Base-by-base conservation (phyloP, 371 early-diverging fungal genomes). In the Coemansia sp. region DNA sequence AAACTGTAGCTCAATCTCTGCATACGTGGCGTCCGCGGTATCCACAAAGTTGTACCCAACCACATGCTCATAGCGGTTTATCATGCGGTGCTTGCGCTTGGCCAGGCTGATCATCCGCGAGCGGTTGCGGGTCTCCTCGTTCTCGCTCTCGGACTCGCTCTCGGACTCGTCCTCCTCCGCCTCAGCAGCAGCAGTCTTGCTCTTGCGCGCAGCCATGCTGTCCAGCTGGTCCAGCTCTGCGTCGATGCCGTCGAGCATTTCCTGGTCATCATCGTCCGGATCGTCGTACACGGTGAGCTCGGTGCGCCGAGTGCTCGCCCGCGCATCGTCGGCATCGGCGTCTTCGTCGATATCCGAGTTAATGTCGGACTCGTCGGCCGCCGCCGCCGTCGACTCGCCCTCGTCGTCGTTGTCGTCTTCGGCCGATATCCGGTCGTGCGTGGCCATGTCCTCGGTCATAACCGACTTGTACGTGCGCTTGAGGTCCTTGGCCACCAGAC, bases 1-100 rank as follows among this genome's bases (percentile, higher is more conserved):
- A 85, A 95, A 94, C 77, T 87, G 75, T 69, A 91, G 77, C 65
- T 87, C 88, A 50, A 96, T 80, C 79, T 93, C 92, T 63, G 91
- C 92, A 84, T 85, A 94, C 14, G 87, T 79, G 34, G 90, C 90
- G 39, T 82, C 62, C 51, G 75, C 71, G 14, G 72, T 76, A 74
- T 95, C 95, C 69, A 94, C 83, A 54, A 81, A 62, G 67, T 82
- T 82, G 79, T 87, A 90, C 36, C 80, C 83, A 53, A 81, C 80
- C 52, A 89, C 85, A 61, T 87, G 88, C 18, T 77, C 77, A 64
- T 79, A 81, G 32, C 47, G 47, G 11, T 65, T 49, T 2, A 74
- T 55, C 69, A 89, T 82, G 7, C 88, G 83, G 33, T 83, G 81
- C 55, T 82, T 82, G 4, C 88, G 78, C 32, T 56, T 60, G 63